Conservation (phyloP, 345 rosid genomes). For the Streptanthus diversifolius region DNA sequence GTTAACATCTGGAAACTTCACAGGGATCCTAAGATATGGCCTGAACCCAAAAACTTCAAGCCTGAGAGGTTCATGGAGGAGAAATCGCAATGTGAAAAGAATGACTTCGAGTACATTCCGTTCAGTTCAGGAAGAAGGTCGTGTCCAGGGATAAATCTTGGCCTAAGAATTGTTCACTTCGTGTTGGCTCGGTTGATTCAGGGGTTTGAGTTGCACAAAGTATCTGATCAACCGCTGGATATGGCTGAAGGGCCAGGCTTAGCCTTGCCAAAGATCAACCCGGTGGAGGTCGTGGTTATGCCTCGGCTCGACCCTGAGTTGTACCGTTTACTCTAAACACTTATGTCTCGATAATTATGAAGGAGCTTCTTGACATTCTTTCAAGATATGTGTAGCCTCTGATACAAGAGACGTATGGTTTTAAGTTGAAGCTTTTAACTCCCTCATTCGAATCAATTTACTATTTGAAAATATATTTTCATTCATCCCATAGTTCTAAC, state of each 20-base stretch:
- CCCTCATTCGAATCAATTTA: too few relatives aligned
- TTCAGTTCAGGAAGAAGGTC: constrained; percentile 54
- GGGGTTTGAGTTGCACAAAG: constrained; percentile 38
- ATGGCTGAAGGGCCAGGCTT: constrained; percentile 52
- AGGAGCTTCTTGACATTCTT: neutral
- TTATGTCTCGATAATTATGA: neutral
- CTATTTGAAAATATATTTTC: too few relatives aligned
- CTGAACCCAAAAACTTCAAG: constrained; percentile 33
- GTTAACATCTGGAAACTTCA: constrained; percentile 62
- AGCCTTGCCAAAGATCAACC: constrained; percentile 41
- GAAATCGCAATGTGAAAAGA: constrained; percentile 13
- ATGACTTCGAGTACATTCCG: constrained; percentile 40
- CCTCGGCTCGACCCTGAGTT: constrained; percentile 40
- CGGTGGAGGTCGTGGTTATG: constrained; percentile 38
- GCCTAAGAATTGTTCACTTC: constrained; percentile 40
- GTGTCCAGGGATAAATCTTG: constrained; percentile 51
- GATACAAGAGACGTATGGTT: neutral
- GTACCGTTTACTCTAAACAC: constrained; percentile 24
- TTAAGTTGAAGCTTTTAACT: too few relatives aligned
- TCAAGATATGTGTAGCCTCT: neutral
- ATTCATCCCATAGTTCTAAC: too few relatives aligned
- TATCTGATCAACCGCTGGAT: constrained; percentile 21
- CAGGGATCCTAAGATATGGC: constrained; percentile 50
- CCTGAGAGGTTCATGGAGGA: constrained; percentile 52
- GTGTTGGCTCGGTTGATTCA: constrained; percentile 48